These are phyloP conservation scores for Pichia rugopelliculosa DNA, from an alignment of 805 yeast genomes.

Conservation along the genomic window DNA sequence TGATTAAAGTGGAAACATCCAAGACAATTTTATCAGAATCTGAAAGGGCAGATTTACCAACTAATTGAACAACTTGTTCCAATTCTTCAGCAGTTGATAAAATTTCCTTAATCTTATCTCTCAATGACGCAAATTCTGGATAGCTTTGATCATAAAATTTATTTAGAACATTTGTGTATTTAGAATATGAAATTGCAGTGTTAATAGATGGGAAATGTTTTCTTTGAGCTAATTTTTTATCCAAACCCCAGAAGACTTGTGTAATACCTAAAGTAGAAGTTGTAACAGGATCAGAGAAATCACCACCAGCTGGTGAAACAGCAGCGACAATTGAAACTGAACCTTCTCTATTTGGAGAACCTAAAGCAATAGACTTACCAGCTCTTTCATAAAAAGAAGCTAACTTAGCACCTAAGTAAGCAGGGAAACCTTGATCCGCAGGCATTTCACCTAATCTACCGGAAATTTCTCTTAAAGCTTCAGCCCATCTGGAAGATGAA, in stretches of 20 bases:
- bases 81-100: slow-evolving; percentile 95
- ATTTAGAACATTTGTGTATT: slow-evolving; percentile 82
- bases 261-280: slow-evolving; percentile 98
- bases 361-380: slow-evolving; percentile 90
- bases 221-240: slow-evolving; percentile 98
- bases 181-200: slow-evolving; percentile 93
- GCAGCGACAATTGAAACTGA: slow-evolving; percentile 99
- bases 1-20: slow-evolving; percentile 85
- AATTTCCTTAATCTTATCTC: slow-evolving; percentile 91
- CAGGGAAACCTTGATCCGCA: slow-evolving; percentile 99
- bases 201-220: slow-evolving; percentile 99
- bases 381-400: slow-evolving; percentile 99
- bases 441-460: slow-evolving; percentile 99
- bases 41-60: slow-evolving; percentile 95
- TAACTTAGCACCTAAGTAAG: slow-evolving; percentile 95
- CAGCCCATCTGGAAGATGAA: slow-evolving; percentile 99
- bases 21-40: slow-evolving; percentile 95
- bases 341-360: slow-evolving; percentile 94
- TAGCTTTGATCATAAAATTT: slow-evolving; percentile 78
- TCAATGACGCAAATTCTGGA: slow-evolving; percentile 85
- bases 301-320: slow-evolving; percentile 99
- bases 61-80: slow-evolving; percentile 98
- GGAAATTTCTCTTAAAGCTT: slow-evolving; percentile 98
- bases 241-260: slow-evolving; percentile 99
- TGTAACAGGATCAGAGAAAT: slow-evolving; percentile 99